A percentile compares a stretch with the other conserved stretches of the same genome.
Evolutionary conservation across 2,329 filamentous ascomycete genomes (phyloP).

Genomic region (Xylaria sp.): DNA sequence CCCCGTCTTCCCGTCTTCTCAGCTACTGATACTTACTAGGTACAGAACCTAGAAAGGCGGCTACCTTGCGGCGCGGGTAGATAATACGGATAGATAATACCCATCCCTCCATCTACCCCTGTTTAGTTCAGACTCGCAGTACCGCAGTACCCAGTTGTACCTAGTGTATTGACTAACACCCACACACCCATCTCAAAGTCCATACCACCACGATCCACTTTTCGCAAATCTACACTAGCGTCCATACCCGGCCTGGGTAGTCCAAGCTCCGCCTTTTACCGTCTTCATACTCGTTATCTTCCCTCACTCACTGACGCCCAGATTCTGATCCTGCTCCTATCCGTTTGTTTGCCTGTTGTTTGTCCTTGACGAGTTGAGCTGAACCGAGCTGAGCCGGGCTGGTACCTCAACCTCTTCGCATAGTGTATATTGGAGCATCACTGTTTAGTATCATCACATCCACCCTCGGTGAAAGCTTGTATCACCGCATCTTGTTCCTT

Average conservation of each 20-base stretch:
- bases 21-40: not conserved
- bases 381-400: not conserved
- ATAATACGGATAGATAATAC: not conserved
- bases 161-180: not conserved
- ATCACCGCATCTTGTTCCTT: not conserved
- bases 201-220: slow-evolving; percentile 14
- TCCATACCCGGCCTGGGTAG: slow-evolving; percentile 18
- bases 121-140: not conserved
- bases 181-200: not conserved
- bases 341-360: slow-evolving; percentile 16
- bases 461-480: not conserved
- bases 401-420: not conserved
- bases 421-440: slow-evolving; percentile 12
- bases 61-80: not conserved
- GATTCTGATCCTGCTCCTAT: slow-evolving; percentile 5
- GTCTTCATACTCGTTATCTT: slow-evolving; percentile 8
- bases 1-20: not conserved
- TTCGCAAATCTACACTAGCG: slow-evolving; percentile 15
- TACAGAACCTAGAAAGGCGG: not conserved
- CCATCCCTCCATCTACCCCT: not conserved
- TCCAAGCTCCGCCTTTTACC: slow-evolving; percentile 20
- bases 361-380: not conserved
- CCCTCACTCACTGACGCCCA: slow-evolving; percentile 15
- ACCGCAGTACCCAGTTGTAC: not conserved
- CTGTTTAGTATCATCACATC: not conserved